Conservation (phyloP, 495 filamentous ascomycete genomes). For the Chaetomidium leptoderma region DNA sequence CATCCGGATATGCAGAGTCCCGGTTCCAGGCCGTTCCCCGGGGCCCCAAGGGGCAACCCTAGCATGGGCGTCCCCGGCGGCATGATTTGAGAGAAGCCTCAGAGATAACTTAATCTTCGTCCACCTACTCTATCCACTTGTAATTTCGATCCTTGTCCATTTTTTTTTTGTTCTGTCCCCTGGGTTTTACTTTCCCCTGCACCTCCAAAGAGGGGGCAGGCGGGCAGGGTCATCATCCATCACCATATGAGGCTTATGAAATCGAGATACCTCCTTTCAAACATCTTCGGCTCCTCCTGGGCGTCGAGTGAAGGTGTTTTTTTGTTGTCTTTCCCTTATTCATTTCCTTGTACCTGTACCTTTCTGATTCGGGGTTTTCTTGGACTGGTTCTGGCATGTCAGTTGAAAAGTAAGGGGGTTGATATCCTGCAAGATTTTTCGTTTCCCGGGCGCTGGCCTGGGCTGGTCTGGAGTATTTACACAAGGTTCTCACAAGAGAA, state of each 20-base stretch:
- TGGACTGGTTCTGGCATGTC: constrained; percentile 6
- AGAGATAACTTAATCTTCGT: constrained; percentile 12
- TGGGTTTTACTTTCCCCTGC: constrained; percentile 19
- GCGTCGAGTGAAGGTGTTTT: neutral
- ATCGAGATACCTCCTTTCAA: constrained; percentile 31
- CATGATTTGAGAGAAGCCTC: constrained; percentile 36
- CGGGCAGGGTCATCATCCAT: constrained; percentile 1
- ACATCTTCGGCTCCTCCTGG: constrained; percentile 15
- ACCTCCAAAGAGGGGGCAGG: neutral
- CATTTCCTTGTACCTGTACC: neutral
- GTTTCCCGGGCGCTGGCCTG: neutral
- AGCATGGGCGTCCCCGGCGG: constrained; percentile 39
- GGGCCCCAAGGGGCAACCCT: constrained; percentile 41
- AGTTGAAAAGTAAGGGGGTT: neutral
- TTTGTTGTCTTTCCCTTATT: constrained; percentile 10
- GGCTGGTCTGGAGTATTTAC: neutral
- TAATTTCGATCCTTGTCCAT: constrained; percentile 17
- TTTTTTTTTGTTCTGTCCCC: constrained; percentile 23
- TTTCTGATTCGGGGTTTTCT: neutral
- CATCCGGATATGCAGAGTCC: constrained; percentile 36
- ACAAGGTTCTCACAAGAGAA: neutral
- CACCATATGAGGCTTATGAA: constrained; percentile 27
- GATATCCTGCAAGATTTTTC: neutral
- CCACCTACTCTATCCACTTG: constrained; percentile 16
- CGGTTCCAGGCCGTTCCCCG: constrained; percentile 42